These are phyloP conservation scores for Curvularia sp. DNA, from an alignment of 2,329 filamentous ascomycete species.

Conservation along the genomic window DNA sequence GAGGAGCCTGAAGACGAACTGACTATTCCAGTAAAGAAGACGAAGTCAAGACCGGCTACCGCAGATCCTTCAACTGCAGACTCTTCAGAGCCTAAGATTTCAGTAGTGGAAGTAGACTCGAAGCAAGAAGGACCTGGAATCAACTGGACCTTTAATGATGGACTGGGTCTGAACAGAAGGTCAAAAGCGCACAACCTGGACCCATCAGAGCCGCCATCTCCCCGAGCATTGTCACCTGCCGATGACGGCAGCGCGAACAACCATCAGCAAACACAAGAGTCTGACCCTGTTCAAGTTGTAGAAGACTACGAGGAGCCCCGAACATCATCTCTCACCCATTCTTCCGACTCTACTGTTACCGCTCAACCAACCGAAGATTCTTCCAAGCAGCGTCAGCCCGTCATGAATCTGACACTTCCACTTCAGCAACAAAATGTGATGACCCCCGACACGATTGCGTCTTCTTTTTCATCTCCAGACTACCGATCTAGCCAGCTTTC, in stretches of 20 bases:
- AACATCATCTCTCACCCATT: constrained; percentile 58
- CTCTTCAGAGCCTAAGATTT: constrained; percentile 53
- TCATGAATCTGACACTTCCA: constrained; percentile 50
- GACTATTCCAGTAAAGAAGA: constrained; percentile 18
- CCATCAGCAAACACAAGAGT: constrained; percentile 26
- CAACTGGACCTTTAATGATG: constrained; percentile 55
- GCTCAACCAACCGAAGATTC: constrained; percentile 41
- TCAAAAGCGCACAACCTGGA: constrained; percentile 17
- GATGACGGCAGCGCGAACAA: constrained; percentile 12
- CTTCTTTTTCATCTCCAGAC: constrained; percentile 69
- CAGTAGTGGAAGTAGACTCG: constrained; percentile 56
- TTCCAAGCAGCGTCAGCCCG: constrained; percentile 47
- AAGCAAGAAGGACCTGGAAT: constrained; percentile 50
- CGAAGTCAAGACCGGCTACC: constrained; percentile 22
- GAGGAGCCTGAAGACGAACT: constrained; percentile 70
- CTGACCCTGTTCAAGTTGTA: constrained; percentile 54
- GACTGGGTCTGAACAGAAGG: constrained; percentile 45
- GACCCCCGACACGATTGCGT: constrained; percentile 69
- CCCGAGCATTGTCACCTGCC: constrained; percentile 29
- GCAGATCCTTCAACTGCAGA: constrained; percentile 48
- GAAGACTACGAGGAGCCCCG: constrained; percentile 58
- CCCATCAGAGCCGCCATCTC: constrained; percentile 36
- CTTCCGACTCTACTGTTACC: constrained; percentile 59
- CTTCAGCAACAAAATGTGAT: constrained; percentile 60
- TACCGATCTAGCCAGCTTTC: constrained; percentile 66